phyloP scores from a whole-genome alignment of 176 grass and related monocot species.

The Bonia amplexicaulis region DNA sequence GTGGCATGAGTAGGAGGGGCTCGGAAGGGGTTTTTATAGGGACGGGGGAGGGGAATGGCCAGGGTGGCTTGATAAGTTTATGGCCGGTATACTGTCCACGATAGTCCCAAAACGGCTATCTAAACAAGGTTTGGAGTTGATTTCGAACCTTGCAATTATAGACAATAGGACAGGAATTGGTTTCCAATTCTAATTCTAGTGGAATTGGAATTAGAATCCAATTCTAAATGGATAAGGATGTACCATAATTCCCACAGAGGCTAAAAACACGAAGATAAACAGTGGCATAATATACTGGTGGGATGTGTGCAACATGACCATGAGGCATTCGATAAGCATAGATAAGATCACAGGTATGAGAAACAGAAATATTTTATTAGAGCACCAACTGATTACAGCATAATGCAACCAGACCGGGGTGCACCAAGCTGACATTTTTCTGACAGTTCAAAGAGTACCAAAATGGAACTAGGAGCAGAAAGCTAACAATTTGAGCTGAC shows the following conservation, averaged over 20 bases:
- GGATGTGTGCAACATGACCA: background rate
- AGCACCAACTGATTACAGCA: background rate
- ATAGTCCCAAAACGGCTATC: background rate
- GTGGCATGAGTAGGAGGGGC: no score
- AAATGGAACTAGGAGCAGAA: background rate
- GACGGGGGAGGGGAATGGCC: no score
- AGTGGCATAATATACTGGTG: background rate
- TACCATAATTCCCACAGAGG: background rate
- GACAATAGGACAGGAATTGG: background rate
- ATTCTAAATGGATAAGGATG: background rate
- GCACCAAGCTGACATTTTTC: background rate
- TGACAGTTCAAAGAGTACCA: background rate
- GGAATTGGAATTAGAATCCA: background rate
- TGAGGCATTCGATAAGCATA: background rate
- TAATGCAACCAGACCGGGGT: background rate
- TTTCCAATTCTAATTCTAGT: background rate
- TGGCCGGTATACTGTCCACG: no score
- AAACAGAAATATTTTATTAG: background rate
- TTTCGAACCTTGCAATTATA: background rate
- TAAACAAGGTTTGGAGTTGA: background rate
- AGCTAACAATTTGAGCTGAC: background rate
- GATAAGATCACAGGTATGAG: background rate
- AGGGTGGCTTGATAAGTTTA: no score
- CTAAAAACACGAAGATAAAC: background rate
- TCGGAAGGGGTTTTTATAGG: no score